Evolutionary conservation across 1,284 basidiomycete genomes (phyloP), one percentile per base, ranked within the genome.

Genomic region (Tetrapyrgos nigripes): DNA sequence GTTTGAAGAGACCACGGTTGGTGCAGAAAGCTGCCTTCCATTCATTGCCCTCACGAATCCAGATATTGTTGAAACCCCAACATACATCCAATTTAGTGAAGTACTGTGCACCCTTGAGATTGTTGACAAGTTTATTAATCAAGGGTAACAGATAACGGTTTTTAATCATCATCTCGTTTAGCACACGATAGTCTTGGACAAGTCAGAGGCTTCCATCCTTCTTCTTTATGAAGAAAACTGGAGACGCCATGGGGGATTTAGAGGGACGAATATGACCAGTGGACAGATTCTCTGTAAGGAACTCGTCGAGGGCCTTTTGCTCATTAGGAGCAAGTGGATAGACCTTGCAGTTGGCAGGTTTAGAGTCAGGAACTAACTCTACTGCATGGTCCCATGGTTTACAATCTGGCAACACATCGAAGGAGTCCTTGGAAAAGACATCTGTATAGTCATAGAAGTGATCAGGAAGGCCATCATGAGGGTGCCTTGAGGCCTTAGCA

Each of bases 171-270:
- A 70, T 62, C 1, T 50, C 31, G 62, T 78, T 79, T 23, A 77
- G 60, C 10, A 60, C 60, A 0, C 71, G 47, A 58, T 78, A 79
- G 50, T 79, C 73, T 33, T 63, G 59, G 4, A 59, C 5, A 70
- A 64, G 54, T 1, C 72, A 61, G 0, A 75, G 58, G 0, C 57
- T 50, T 11, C 72, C 72, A 60, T 78, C 75, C 62, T 76, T 76
- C 65, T 79, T 79, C 48, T 72, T 70, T 3, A 79, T 68, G 58
- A 82, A 83, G 46, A 83, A 68, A 28, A 77, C 62, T 0, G 75
- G 73, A 1, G 76, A 59, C 0, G 58, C 70, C 13, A 67, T 64
- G 3, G 64, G 66, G 5, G 64, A 65, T 17, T 61, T 66, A 2
- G 69, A 68, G 10, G 46, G 61, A 1, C 56, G 40, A 24, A 68